These are phyloP conservation scores for Phytophthora cryptogea DNA, from an alignment of 352 stramenopile species.

Conservation along the genomic window DNA sequence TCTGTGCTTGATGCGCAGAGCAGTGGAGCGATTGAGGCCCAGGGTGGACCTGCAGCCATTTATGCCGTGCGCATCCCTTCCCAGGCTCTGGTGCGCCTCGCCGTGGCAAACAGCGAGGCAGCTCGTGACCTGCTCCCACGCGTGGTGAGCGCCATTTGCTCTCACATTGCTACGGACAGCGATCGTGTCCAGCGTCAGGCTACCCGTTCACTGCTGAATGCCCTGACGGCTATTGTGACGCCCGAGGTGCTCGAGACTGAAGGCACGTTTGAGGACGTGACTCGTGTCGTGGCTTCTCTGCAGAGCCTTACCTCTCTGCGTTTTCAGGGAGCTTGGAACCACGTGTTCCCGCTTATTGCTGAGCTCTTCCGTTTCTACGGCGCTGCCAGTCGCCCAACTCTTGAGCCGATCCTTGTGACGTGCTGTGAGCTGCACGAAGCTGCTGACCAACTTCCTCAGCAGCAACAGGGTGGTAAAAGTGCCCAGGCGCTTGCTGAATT, in stretches of 20 bases:
- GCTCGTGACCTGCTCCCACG: conserved; percentile 73
- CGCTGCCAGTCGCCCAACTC: conserved; percentile 48
- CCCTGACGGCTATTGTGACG: conserved; percentile 66
- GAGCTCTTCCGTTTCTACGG: conserved; percentile 81
- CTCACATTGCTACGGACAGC: conserved; percentile 71
- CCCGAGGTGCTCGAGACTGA: conserved; percentile 57
- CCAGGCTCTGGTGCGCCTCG: conserved; percentile 67
- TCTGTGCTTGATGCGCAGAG: conserved; percentile 66
- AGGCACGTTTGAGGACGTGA: conserved; percentile 60
- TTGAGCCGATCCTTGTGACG: conserved; percentile 73
- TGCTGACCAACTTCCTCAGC: conserved; percentile 67
- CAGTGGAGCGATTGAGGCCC: conserved; percentile 61
- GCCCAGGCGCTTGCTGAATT: conserved; percentile 52
- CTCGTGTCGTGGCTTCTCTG: conserved; percentile 73
- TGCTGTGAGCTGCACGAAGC: conserved; percentile 82
- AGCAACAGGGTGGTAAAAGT: conserved; percentile 38
- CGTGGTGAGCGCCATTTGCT: conserved; percentile 71
- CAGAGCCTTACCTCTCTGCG: conserved; percentile 83
- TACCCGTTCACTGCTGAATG: conserved; percentile 61
- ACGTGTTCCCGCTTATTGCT: conserved; percentile 76
- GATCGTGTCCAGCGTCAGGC: conserved; percentile 66
- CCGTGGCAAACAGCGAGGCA: conserved; percentile 55
- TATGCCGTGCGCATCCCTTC: conserved; percentile 73
- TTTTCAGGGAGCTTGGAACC: conserved; percentile 81
- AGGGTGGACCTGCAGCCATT: conserved; percentile 49